Evolutionary conservation across 2,329 filamentous ascomycete genomes (phyloP).

Genomic region (Chalara sp.): DNA sequence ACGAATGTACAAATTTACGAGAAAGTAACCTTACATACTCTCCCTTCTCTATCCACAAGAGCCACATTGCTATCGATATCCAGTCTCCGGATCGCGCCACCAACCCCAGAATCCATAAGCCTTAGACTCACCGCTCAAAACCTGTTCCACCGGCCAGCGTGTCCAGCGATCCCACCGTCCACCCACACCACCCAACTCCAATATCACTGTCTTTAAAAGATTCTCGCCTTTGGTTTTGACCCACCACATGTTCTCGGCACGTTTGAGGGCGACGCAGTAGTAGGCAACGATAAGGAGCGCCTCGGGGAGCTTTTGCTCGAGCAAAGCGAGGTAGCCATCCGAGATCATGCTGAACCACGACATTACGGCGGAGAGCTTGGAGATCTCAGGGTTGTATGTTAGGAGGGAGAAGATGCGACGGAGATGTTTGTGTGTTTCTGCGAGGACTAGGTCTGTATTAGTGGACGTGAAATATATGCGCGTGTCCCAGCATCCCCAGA

Average conservation of each 20-base stretch:
- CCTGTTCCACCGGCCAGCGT: constrained; percentile 17
- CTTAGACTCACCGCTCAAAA: constrained; percentile 2
- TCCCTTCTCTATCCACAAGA: too few species aligned
- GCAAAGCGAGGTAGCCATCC: constrained; percentile 26
- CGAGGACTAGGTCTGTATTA: background rate
- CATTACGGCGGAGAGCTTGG: constrained; percentile 19
- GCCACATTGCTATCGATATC: too few species aligned
- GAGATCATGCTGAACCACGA: constrained; percentile 31
- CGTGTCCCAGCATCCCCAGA: too few species aligned
- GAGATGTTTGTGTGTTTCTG: background rate
- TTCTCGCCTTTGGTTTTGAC: constrained; percentile 34
- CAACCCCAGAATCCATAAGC: too few species aligned
- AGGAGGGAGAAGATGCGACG: constrained; percentile 16
- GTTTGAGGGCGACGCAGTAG: constrained; percentile 33
- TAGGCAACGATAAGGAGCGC: constrained; percentile 31
- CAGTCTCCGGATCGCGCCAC: too few species aligned
- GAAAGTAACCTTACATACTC: too few species aligned
- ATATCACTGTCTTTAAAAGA: constrained; percentile 30
- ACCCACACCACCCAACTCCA: constrained; percentile 13
- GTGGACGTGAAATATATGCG: too few species aligned
- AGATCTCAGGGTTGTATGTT: constrained; percentile 16
- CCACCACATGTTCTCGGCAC: constrained; percentile 34
- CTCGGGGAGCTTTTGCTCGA: constrained; percentile 28
- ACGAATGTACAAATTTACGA: too few species aligned
- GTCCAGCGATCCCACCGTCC: constrained; percentile 18